These are phyloP conservation scores for Neurospora pannonica DNA, from an alignment of 495 filamentous ascomycete species.

Conservation along the genomic window DNA sequence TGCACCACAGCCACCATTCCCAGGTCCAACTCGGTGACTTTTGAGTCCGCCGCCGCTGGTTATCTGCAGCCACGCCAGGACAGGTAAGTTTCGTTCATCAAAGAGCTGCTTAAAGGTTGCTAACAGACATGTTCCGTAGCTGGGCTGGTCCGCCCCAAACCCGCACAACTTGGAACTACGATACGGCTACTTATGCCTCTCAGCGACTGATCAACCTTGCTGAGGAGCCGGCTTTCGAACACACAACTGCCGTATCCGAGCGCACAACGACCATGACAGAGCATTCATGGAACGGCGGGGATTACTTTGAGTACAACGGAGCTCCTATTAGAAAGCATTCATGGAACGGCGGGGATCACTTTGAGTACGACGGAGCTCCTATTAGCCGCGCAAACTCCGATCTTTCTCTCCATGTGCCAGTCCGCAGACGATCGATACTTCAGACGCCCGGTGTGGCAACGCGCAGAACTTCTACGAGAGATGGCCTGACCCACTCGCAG, in stretches of 20 bases:
- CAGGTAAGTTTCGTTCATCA: constrained; percentile 7
- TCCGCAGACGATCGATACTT: constrained; percentile 36
- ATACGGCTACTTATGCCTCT: constrained; percentile 33
- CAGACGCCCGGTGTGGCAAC: constrained; percentile 41
- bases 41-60: constrained; percentile 20
- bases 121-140: constrained; percentile 11
- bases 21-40: constrained; percentile 25
- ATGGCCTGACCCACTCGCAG: constrained; percentile 6
- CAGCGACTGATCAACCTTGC: constrained; percentile 31
- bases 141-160: constrained; percentile 16
- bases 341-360: constrained; percentile 14
- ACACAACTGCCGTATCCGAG: constrained; percentile 23
- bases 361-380: constrained; percentile 21
- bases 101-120: neutral
- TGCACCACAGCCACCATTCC: constrained; percentile 9
- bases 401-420: constrained; percentile 37
- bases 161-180: constrained; percentile 33
- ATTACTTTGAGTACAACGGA: constrained; percentile 18
- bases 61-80: constrained; percentile 18
- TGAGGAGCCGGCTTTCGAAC: constrained; percentile 26
- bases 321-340: constrained; percentile 18
- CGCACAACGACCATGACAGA: constrained; percentile 25
- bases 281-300: constrained; percentile 21
- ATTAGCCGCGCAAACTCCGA: constrained; percentile 33
- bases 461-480: constrained; percentile 16